Base-by-base conservation (phyloP, 2,329 filamentous ascomycete species). In the Ustilaginoidea virens region DNA sequence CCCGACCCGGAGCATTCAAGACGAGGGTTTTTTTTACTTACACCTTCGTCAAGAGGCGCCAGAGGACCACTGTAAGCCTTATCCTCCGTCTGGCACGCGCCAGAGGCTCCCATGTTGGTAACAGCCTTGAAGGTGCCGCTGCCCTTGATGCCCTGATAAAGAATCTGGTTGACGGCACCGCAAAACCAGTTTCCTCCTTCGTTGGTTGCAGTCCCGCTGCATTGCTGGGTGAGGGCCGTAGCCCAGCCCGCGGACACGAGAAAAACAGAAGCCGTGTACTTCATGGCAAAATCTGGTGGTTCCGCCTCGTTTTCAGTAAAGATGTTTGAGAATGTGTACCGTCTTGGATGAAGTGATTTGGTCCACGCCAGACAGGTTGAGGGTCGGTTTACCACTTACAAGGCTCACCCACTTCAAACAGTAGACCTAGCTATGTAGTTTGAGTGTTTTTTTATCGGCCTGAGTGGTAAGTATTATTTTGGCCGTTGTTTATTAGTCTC, bases 41-140 rank as follows among this genome's bases (percentile, higher is more conserved):
- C 78, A 55, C 78, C 77, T 46, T 79, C 72, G 36, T 79, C 63
- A 19, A 82, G 60, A 5, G 80, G 79, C 17, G 74, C 66, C 29
- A 81, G 55, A 23, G 65, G 57, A 10, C 78, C 77, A 8, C 52
- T 58, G 44, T 73, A 83, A 1, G 48, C 33, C 34, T 64, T 54
- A 11, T 61, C 52, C 21, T 58, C 48, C 36, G 60, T 69, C 5
- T 52, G 41, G 49, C 80, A 85, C 13, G 56, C 43, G 23, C 66
- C 67, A 27, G 53, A 45, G 11, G 56, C 41, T 34, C 66, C 58
- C 69, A 85, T 80, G 30, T 45, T 42, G 16, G 61, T 68, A 20
- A 85, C 66, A 31, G 66, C 63, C 34, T 78, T 63, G 57, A 81
- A 86, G 25, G 54, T 56, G 22, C 78, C 77, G 24, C 60, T 40